These are phyloP conservation scores for Beauveria australis DNA, from an alignment of 2,329 filamentous ascomycete genomes.

Conservation along the genomic window DNA sequence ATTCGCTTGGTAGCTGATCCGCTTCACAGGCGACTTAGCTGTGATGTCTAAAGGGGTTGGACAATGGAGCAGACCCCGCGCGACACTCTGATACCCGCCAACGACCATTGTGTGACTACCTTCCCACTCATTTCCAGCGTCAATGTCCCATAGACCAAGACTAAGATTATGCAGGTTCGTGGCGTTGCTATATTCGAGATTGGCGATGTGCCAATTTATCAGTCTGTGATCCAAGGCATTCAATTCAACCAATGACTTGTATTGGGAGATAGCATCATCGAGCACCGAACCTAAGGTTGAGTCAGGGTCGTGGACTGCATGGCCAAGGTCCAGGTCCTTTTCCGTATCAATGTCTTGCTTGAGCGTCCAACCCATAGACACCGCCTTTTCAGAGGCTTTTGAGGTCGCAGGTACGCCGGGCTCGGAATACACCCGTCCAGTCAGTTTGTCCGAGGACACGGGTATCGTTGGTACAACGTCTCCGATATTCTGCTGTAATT, in stretches of 20 bases:
- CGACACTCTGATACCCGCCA: conserved; percentile 88
- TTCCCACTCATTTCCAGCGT: conserved; percentile 95
- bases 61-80: conserved; percentile 73
- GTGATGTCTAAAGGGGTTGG: conserved; percentile 71
- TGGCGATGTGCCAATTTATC: conserved; percentile 97
- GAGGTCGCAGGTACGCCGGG: conserved; percentile 59
- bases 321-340: conserved; percentile 63
- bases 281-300: conserved; percentile 86
- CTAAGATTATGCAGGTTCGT: conserved; percentile 81
- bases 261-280: conserved; percentile 85
- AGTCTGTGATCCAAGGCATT: conserved; percentile 81
- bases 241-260: conserved; percentile 72
- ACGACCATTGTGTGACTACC: conserved; percentile 89
- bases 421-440: conserved; percentile 64
- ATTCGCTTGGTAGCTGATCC: conserved; percentile 55
- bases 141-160: conserved; percentile 89
- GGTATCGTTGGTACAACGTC: conserved; percentile 50
- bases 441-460: conserved; percentile 59
- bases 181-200: conserved; percentile 95
- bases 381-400: conserved; percentile 69
- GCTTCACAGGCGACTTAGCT: conserved; percentile 63
- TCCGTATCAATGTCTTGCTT: conserved; percentile 54
- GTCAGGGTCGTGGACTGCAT: conserved; percentile 51
- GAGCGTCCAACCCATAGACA: conserved; percentile 74
- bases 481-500: conserved; percentile 46